A percentile compares a stretch with the other conserved stretches of the same genome.
These are phyloP conservation scores for Diddensiella santjacobensis DNA, from an alignment of 805 yeast genomes.

Conservation along the genomic window DNA sequence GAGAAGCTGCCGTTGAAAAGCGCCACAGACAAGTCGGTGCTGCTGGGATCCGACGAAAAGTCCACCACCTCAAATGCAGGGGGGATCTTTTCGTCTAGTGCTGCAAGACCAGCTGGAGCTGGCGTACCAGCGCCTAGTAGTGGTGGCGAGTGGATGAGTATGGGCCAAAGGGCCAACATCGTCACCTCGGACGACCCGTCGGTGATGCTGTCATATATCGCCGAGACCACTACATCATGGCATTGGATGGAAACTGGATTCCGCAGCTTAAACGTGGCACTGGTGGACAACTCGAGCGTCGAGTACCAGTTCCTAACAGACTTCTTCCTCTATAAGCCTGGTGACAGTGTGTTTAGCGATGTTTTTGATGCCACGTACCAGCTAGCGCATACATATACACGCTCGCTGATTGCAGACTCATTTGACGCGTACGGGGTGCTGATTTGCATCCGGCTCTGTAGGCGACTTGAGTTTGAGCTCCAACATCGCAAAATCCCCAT, in stretches of 20 bases:
- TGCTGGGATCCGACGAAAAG: slow-evolving; percentile 47
- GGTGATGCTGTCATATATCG: slow-evolving; percentile 78
- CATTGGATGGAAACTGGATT: slow-evolving; percentile 73
- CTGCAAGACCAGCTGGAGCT: neutral
- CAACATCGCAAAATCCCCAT: slow-evolving; percentile 70
- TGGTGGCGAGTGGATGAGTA: slow-evolving; percentile 47
- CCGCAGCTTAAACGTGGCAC: slow-evolving; percentile 65
- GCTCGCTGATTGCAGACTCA: slow-evolving; percentile 33
- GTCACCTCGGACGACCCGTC: slow-evolving; percentile 53
- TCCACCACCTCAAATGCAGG: too few relatives aligned
- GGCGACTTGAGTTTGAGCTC: slow-evolving; percentile 57
- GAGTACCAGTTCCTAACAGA: slow-evolving; percentile 72
- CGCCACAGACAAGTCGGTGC: slow-evolving; percentile 49
- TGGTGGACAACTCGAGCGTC: slow-evolving; percentile 70
- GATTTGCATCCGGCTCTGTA: slow-evolving; percentile 67
- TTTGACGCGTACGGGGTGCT: slow-evolving; percentile 78
- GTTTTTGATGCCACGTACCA: slow-evolving; percentile 53
- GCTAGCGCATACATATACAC: slow-evolving; percentile 48
- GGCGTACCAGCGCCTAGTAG: neutral
- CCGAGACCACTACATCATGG: slow-evolving; percentile 65
- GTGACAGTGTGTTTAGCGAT: slow-evolving; percentile 35
- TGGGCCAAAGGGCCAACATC: slow-evolving; percentile 59
- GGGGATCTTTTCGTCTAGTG: neutral
- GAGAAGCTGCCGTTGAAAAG: slow-evolving; percentile 55
- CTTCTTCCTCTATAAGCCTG: slow-evolving; percentile 49